These are phyloP conservation scores for Chamaecyparis obtusa DNA, from an alignment of 75 land plant genomes.

Conservation along the genomic window DNA sequence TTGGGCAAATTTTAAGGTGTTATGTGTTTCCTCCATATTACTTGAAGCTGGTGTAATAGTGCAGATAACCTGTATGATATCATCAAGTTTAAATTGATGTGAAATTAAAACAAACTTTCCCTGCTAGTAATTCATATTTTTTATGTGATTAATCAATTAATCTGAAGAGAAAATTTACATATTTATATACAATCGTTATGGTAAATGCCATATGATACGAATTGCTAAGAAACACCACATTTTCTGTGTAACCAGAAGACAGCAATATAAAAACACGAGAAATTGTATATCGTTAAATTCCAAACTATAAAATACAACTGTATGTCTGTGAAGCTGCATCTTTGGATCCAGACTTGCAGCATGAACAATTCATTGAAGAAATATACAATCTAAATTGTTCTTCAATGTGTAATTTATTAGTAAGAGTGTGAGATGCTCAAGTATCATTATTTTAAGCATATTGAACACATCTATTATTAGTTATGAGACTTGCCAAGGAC, in stretches of 20 bases:
- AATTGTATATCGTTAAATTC: neutral
- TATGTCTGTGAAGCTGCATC: neutral
- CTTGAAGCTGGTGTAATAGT: constrained; percentile 98
- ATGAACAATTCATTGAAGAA: neutral
- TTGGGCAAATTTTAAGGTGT: constrained; percentile 96
- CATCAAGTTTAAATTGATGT: neutral
- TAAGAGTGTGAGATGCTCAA: constrained; percentile 7
- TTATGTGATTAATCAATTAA: neutral
- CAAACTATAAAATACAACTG: neutral
- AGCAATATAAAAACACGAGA: neutral
- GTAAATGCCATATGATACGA: neutral
- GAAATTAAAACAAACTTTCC: neutral
- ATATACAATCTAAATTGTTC: neutral
- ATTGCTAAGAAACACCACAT: neutral
- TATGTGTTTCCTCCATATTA: constrained; percentile 92
- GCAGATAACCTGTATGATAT: constrained; percentile 71
- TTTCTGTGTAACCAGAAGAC: neutral
- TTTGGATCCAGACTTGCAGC: neutral
- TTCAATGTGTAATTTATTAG: neutral
- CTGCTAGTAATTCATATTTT: neutral
- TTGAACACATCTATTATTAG: neutral
- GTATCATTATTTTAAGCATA: neutral
- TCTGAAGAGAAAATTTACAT: neutral
- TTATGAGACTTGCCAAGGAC: too few relatives aligned
- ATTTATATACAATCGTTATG: neutral